Evolutionary conservation across 345 rosid genomes (phyloP), one percentile per base, ranked within the genome.

Genomic region (Lepidium sativum): DNA sequence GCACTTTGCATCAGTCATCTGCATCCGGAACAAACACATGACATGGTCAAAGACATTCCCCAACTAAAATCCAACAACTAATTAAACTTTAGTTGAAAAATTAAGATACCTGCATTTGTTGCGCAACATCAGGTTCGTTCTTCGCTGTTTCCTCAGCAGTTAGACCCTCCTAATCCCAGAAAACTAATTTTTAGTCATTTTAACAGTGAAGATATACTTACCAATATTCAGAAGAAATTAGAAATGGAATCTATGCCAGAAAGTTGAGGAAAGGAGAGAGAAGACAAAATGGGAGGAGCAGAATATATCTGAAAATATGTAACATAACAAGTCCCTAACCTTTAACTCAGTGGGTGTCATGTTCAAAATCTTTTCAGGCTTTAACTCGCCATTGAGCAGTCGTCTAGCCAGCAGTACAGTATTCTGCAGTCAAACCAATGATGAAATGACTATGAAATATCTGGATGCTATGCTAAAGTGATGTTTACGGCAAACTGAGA

Each of bases 321-420:
- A 48, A 47, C 10, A 50, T 12, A 42, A 61, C n/a, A 45, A 18
- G 40, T 20, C 27, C 9, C 40, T 27, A 54, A 91, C 99, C 91
- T 91, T 95, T 72, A 95, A 78, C 66, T 95, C 97, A 69, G 60
- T 81, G 33, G 98, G 98, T 35, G 94, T 80, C 99, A 95, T 95
- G 71, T 78, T 82, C 73, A 88, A 73, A 72, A 95, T 85, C 78
- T 84, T 85, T n/a, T 80, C 69, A 52, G 99, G 95, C 60, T 83
- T 81, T 74, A 90, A 70, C 77, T 91, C 96, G 65, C 88, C 84
- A 72, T 80, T 95, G 43, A 95, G 81, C 9, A 95, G 78, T 16
- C 99, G 86, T 3, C 71, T 70, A 31, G 99, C 89, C 44, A 95
- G 86, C 41, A 82, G 32, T 37, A 79, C 47, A 69, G 72, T 86